A percentile compares a stretch with the other conserved stretches of the same genome.
Evolutionary conservation across 805 yeast genomes (phyloP).

Genomic region (Wickerhamiella slavikovae): DNA sequence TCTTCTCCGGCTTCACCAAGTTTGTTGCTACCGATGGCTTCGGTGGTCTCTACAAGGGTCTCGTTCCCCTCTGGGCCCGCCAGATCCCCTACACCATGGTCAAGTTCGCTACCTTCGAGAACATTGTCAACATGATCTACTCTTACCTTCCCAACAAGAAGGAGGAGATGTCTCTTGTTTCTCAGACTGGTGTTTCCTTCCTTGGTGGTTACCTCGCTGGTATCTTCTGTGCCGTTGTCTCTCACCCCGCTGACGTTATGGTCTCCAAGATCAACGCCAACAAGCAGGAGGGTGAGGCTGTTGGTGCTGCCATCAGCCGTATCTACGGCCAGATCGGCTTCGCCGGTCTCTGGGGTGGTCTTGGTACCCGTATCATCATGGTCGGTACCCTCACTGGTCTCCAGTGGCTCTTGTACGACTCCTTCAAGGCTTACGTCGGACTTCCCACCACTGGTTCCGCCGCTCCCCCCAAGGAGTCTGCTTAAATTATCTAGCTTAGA

Average conservation of each 20-base stretch:
- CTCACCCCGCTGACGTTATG: conserved; percentile 99
- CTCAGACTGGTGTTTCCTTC: conserved; percentile 90
- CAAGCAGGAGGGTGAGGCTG: conserved; percentile 40
- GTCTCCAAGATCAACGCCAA: conserved; percentile 78
- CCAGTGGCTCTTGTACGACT: conserved; percentile 94
- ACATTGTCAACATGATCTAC: conserved; percentile 68
- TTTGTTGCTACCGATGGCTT: conserved; percentile 49
- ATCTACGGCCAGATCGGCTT: conserved; percentile 77
- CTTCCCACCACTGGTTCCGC: conserved; percentile 71
- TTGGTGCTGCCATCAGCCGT: conserved; percentile 44
- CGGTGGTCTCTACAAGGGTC: conserved; percentile 65
- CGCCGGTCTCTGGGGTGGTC: conserved; percentile 83
- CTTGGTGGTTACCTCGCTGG: conserved; percentile 95
- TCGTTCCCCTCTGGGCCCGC: conserved; percentile 85
- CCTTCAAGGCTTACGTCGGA: conserved; percentile 86
- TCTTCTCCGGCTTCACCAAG: conserved; percentile 45
- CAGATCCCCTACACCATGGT: conserved; percentile 99
- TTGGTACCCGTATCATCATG: conserved; percentile 87
- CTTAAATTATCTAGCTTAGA: too few species aligned
- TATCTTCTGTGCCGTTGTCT: conserved; percentile 83
- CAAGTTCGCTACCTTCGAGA: conserved; percentile 87
- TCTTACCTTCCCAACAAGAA: conserved; percentile 49
- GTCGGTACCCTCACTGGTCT: conserved; percentile 91
- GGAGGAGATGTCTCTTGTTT: conserved; percentile 43
- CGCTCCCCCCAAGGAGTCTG: neutral